A percentile compares a stretch with the other conserved stretches of the same genome.
These are phyloP conservation scores for Sutorius australiensis DNA, from an alignment of 768 basidiomycete genomes.

Conservation along the genomic window DNA sequence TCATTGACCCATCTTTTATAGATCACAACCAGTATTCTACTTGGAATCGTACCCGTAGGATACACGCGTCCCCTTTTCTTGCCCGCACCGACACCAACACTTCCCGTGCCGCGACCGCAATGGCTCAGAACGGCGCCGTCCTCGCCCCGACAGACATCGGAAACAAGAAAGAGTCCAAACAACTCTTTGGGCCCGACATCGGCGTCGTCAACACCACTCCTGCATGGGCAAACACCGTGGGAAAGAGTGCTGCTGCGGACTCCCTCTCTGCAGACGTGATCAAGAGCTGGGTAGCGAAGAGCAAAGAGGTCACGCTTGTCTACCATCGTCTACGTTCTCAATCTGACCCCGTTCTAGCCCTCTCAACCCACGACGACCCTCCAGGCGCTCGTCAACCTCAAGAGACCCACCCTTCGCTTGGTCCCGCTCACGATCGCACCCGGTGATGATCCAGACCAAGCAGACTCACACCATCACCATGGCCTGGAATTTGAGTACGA, in stretches of 20 bases:
- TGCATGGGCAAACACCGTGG: slow-evolving; percentile 60
- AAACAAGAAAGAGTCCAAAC: slow-evolving; percentile 54
- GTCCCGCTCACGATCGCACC: slow-evolving; percentile 52
- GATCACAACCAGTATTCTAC: slow-evolving; percentile 51
- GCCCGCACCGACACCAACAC: slow-evolving; percentile 49
- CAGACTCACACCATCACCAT: slow-evolving; percentile 59
- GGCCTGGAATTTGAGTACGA: slow-evolving; percentile 91
- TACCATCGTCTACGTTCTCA: neutral
- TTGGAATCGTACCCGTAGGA: slow-evolving; percentile 56
- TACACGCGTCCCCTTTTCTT: slow-evolving; percentile 49
- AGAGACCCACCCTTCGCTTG: slow-evolving; percentile 80
- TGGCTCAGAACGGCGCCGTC: slow-evolving; percentile 40
- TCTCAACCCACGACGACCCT: slow-evolving; percentile 88
- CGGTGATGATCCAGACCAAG: slow-evolving; percentile 43
- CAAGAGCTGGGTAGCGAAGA: slow-evolving; percentile 79
- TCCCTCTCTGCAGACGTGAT: slow-evolving; percentile 81
- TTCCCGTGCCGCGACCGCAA: slow-evolving; percentile 45
- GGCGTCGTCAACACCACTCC: slow-evolving; percentile 70
- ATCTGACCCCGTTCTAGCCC: slow-evolving; percentile 39
- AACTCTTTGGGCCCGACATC: slow-evolving; percentile 88
- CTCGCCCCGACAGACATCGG: slow-evolving; percentile 11
- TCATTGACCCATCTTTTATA: slow-evolving; percentile 7
- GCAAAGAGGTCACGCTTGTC: slow-evolving; percentile 60
- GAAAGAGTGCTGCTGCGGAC: slow-evolving; percentile 63
- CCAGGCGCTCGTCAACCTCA: slow-evolving; percentile 92